A percentile compares a stretch with the other conserved stretches of the same genome.
phyloP scores from a whole-genome alignment of 306 rosid species.

The Spatholobus suberectus region DNA sequence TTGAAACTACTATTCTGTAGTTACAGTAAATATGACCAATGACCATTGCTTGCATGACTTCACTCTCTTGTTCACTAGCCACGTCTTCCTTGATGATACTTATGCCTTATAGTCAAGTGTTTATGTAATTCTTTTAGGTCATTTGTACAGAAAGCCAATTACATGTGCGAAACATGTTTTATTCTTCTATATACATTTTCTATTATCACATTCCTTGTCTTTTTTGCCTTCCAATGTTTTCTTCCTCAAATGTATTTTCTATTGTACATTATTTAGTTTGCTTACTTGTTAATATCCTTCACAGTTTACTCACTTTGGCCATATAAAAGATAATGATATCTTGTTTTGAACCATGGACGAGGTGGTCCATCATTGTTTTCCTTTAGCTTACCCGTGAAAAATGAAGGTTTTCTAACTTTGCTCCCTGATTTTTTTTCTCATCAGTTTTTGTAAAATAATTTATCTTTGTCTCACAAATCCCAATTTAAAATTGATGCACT shows the following conservation, averaged over 20 bases:
- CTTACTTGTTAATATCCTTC: conserved; percentile 8
- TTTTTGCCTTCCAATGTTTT: conserved; percentile 26
- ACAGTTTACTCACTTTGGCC: not conserved
- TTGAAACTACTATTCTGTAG: conserved; percentile 23
- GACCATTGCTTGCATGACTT: conserved; percentile 36
- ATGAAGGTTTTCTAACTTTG: conserved; percentile 33
- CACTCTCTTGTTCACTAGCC: conserved; percentile 18
- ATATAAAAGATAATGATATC: conserved; percentile 19
- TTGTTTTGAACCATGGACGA: conserved; percentile 29
- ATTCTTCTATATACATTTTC: conserved; percentile 9
- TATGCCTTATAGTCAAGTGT: not conserved
- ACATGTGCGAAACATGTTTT: conserved; percentile 16
- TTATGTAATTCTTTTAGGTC: not conserved
- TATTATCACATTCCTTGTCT: conserved; percentile 18
- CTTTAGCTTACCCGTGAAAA: conserved; percentile 28
- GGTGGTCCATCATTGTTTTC: conserved; percentile 33
- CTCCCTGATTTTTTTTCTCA: not conserved
- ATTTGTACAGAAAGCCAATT: conserved; percentile 1
- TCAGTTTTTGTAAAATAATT: conserved; percentile 9
- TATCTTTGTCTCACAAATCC: conserved; percentile 31
- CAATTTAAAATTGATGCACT: conserved; percentile 36
- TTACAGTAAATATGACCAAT: not conserved
- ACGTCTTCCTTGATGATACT: not conserved
- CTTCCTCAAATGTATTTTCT: conserved; percentile 30
- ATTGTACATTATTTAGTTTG: conserved; percentile 23